Evolutionary conservation across 2,329 filamentous ascomycete genomes (phyloP), one percentile per base, ranked within the genome.

Genomic region (Aspergillus vadensis): DNA sequence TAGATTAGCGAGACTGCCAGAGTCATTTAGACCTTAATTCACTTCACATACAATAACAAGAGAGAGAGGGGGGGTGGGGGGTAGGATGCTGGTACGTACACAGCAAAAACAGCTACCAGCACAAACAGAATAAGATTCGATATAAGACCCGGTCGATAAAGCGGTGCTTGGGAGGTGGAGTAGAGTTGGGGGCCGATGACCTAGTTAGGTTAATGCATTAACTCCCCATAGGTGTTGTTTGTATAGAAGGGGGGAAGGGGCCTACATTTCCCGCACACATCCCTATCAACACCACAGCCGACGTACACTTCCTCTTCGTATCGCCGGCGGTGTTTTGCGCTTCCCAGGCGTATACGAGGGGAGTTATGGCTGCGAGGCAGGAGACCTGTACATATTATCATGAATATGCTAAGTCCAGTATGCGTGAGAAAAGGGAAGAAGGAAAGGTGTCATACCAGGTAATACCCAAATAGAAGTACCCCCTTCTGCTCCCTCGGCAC

Each of bases 391-490:
- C 27, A 3, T 3, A 21, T 12, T n/a, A 30, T 51, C 10, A 30
- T 30, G 3, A 30, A 10, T 30, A 30, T 12, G 3, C 4, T 4
- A 10, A 9, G 3, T 12, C 27, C 5, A 51, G 48, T 3, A 2
- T 15, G 1, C 27, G 3, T 10, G 14, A n/a, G 17, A 5, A n/a
- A 38, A 7, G 19, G 7, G 12, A 4, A 9, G 7, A 21, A 15
- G 25, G 30, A 7, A 21, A 2, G 7, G 41, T 0, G 12, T 15
- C 61, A 25, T 57, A 83, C 81, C 14, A 84, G 69, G 61, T 84
- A 84, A 63, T 83, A 84, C 0, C 81, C 81, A 50, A 84, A 79
- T 10, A 84, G 71, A 32, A 84, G 67, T 6, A 80, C 80, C 0
- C 80, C 81, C 61, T 82, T 82, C 23, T 83, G 75, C 1, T 74